These are phyloP conservation scores for Ambispora gerdemannii DNA, from an alignment of 192 early-diverging fungal genomes.

Conservation along the genomic window DNA sequence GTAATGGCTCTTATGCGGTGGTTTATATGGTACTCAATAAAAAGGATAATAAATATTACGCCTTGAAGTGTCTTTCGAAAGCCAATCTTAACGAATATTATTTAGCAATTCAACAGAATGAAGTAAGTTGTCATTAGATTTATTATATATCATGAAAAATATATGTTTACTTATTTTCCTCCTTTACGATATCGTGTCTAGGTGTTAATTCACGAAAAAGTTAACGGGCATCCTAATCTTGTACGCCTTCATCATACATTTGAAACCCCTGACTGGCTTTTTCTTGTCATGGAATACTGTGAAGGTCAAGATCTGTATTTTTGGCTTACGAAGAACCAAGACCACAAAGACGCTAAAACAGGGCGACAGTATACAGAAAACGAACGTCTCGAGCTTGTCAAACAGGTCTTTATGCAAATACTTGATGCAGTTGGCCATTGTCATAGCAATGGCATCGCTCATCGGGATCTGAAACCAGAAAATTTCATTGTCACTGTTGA, in stretches of 20 bases:
- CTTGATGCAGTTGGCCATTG: conserved; percentile 70
- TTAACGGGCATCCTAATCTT: conserved; percentile 60
- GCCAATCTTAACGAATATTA: conserved; percentile 58
- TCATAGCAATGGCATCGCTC: conserved; percentile 75
- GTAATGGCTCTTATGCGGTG: conserved; percentile 71
- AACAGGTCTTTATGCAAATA: conserved; percentile 68
- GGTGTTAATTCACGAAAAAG: conserved; percentile 52
- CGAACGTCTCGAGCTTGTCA: conserved; percentile 58
- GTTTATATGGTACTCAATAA: conserved; percentile 68
- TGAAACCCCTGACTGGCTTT: conserved; percentile 67
- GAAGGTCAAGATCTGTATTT: conserved; percentile 52
- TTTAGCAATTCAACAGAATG: conserved; percentile 63
- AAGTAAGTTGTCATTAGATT: conserved; percentile 42
- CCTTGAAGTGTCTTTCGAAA: conserved; percentile 73
- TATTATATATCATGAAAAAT: conserved; percentile 14
- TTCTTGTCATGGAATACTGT: conserved; percentile 65
- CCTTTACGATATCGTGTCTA: conserved; percentile 6
- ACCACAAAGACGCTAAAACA: conserved; percentile 36
- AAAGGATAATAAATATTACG: conserved; percentile 55
- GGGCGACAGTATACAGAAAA: conserved; percentile 54
- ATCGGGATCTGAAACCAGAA: conserved; percentile 86
- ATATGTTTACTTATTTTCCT: conserved; percentile 6
- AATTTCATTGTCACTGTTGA: conserved; percentile 58
- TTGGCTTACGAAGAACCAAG: conserved; percentile 46
- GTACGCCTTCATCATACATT: conserved; percentile 64